These are phyloP conservation scores for Leccinum variicolor DNA, from an alignment of 768 basidiomycete species.

Conservation along the genomic window DNA sequence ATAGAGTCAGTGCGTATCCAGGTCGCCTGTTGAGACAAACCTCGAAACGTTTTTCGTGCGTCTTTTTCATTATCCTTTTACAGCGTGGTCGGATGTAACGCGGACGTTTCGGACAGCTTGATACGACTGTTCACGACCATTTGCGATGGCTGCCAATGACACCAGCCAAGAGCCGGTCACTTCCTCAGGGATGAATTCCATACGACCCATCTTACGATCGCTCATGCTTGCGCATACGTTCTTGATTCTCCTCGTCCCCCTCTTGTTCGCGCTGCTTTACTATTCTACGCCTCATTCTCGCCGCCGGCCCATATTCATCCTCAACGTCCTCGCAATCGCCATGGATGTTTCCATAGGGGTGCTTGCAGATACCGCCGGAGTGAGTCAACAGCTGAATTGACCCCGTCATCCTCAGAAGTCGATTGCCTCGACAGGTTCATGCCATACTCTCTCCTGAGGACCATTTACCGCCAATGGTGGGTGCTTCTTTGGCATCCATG, in stretches of 20 bases:
- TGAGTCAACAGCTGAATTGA: conserved; percentile 5
- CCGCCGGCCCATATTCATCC: conserved; percentile 26
- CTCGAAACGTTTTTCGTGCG: neutral
- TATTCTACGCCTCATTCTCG: conserved; percentile 27
- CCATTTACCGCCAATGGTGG: conserved; percentile 21
- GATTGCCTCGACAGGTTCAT: conserved; percentile 20
- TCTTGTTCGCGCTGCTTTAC: conserved; percentile 29
- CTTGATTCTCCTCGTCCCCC: conserved; percentile 29
- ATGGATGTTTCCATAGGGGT: conserved; percentile 21
- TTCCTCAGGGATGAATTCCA: neutral
- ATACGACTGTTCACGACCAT: neutral
- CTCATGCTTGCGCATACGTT: conserved; percentile 32
- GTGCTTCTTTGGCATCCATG: neutral
- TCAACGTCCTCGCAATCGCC: conserved; percentile 23
- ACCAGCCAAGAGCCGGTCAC: neutral
- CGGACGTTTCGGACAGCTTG: neutral
- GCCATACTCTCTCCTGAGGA: conserved; percentile 21
- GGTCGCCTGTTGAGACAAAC: neutral
- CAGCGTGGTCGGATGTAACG: neutral
- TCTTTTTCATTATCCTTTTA: neutral
- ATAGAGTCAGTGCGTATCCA: neutral
- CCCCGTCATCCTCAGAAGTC: neutral
- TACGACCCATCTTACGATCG: neutral
- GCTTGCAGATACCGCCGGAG: conserved; percentile 20
- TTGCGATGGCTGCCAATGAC: neutral